These are phyloP conservation scores for Fonsecaea nubica DNA, from an alignment of 2,329 filamentous ascomycete species.

Conservation along the genomic window DNA sequence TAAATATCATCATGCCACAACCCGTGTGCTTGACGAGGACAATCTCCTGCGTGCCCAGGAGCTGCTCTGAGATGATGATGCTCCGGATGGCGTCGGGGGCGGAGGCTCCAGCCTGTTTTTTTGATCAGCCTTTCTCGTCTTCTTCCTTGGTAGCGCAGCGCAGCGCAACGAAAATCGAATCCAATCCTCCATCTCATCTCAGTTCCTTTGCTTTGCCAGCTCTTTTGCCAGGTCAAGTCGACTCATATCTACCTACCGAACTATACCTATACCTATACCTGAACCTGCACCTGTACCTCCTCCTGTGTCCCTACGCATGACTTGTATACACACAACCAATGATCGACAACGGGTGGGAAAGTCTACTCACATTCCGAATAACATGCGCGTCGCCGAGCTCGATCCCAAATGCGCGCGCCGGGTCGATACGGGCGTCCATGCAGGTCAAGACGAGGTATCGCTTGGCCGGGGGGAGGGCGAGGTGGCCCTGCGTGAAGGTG, in stretches of 20 bases:
- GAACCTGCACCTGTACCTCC: too few species aligned
- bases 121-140: too few species aligned
- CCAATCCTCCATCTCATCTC: too few species aligned
- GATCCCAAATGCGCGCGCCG: slow-evolving; percentile 72
- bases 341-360: too few species aligned
- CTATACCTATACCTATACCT: too few species aligned
- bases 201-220: too few species aligned
- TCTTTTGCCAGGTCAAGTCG: too few species aligned
- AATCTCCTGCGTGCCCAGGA: slow-evolving; percentile 77
- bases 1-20: slow-evolving; percentile 75
- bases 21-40: slow-evolving; percentile 76
- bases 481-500: slow-evolving; percentile 68
- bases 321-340: too few species aligned
- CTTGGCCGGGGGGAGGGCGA: slow-evolving; percentile 72
- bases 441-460: slow-evolving; percentile 75
- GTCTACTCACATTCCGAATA: slow-evolving; percentile 64
- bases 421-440: slow-evolving; percentile 79
- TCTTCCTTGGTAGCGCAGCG: too few species aligned
- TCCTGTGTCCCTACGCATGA: too few species aligned
- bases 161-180: too few species aligned
- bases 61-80: slow-evolving; percentile 78
- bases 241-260: too few species aligned
- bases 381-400: slow-evolving; percentile 78
- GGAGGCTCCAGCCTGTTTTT: slow-evolving; percentile 62
- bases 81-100: slow-evolving; percentile 74